These are phyloP conservation scores for Pichia exigua DNA, from an alignment of 805 yeast species.

Conservation along the genomic window DNA sequence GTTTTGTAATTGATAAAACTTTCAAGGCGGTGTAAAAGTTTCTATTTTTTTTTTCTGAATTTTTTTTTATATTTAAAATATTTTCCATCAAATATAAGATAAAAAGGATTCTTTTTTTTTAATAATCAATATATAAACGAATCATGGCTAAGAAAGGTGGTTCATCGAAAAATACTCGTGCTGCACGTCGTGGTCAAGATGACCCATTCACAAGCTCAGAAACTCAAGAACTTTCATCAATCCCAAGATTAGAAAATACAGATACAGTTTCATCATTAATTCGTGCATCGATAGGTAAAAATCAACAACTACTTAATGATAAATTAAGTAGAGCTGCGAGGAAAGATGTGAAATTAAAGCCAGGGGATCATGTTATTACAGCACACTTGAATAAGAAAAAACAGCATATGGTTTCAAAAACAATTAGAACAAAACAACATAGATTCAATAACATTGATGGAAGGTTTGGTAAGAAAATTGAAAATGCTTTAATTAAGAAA, in stretches of 20 bases:
- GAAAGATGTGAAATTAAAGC: conserved; percentile 2
- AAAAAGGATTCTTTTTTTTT: too few species aligned
- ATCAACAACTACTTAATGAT: conserved; percentile 51
- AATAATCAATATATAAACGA: neutral
- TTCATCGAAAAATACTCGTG: conserved; percentile 67
- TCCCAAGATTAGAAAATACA: conserved; percentile 54
- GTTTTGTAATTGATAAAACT: neutral
- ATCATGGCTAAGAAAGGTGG: conserved; percentile 11
- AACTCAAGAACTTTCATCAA: conserved; percentile 39
- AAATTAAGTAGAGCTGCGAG: conserved; percentile 34
- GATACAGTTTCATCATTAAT: conserved; percentile 58
- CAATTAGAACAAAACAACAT: conserved; percentile 16
- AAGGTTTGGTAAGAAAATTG: conserved; percentile 38
- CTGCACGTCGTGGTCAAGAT: conserved; percentile 63
- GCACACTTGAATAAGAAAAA: conserved; percentile 18
- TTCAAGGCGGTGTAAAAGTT: neutral
- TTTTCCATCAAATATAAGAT: neutral
- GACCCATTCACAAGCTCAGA: conserved; percentile 27
- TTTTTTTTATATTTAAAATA: neutral
- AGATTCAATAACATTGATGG: conserved; percentile 14
- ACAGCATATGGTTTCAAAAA: conserved; percentile 21
- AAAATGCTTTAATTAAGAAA: conserved; percentile 57
- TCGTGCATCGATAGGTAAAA: conserved; percentile 51
- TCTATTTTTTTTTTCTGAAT: neutral
- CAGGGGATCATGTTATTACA: conserved; percentile 7